Percentiles rank a stretch among this genome's conserved stretches.
Conservation (phyloP, 1,284 basidiomycete species). For the Puccinia horiana region DNA sequence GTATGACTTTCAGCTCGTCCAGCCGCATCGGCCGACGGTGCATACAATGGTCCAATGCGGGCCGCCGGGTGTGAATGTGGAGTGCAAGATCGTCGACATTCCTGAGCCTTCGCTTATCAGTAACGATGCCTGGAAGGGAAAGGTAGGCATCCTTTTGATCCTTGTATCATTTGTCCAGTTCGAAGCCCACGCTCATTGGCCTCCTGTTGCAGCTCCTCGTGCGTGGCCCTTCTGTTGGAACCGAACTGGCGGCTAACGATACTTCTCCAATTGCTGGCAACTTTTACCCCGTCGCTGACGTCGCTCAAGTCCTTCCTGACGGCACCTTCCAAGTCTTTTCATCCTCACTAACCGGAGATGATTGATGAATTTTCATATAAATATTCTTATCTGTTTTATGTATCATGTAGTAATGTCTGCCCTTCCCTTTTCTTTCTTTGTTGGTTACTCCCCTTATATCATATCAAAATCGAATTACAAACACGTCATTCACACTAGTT, state of each 20-base stretch:
- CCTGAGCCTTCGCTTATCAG: constrained; percentile 31
- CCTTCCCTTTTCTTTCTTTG: background rate
- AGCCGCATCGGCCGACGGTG: background rate
- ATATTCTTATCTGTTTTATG: background rate
- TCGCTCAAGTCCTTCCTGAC: constrained; percentile 31
- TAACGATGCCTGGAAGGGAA: constrained; percentile 34
- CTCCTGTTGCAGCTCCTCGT: background rate
- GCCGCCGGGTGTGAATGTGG: constrained; percentile 30
- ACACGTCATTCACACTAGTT: too few species aligned
- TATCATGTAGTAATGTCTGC: background rate
- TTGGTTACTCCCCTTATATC: too few species aligned
- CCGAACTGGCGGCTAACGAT: background rate
- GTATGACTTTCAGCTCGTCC: constrained; percentile 25
- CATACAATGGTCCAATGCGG: constrained; percentile 6
- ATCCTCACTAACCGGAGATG: background rate
- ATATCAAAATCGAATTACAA: too few species aligned
- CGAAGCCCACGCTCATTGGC: background rate
- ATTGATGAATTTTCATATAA: background rate
- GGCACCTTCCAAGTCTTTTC: constrained; percentile 22
- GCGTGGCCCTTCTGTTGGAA: constrained; percentile 14
- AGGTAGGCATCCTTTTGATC: background rate
- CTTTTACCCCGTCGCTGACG: constrained; percentile 11
- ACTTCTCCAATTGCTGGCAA: too few species aligned
- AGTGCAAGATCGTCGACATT: constrained; percentile 34
- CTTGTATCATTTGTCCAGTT: background rate